phyloP scores from a whole-genome alignment of 345 rosid genomes.

The Gossypium arboreum region DNA sequence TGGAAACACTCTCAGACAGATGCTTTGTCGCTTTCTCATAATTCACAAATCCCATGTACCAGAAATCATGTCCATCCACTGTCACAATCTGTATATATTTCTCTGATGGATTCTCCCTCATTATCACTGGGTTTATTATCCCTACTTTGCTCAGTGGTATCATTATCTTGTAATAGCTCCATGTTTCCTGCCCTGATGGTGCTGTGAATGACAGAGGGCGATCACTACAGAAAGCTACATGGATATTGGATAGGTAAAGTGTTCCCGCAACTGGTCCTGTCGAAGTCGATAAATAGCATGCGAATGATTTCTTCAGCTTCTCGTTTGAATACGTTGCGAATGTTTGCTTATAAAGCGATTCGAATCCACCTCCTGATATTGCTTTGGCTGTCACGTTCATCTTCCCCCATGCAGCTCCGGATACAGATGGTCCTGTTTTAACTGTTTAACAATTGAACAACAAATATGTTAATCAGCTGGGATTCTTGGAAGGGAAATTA shows the following conservation, averaged over 20 bases:
- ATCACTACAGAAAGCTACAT: constrained; percentile 60
- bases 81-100: constrained; percentile 53
- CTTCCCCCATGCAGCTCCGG: constrained; percentile 61
- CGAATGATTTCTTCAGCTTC: constrained; percentile 46
- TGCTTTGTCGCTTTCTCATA: constrained; percentile 55
- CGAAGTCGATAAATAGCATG: constrained; percentile 55
- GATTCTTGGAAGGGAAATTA: not conserved
- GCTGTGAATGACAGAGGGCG: constrained; percentile 50
- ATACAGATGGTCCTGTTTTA: constrained; percentile 40
- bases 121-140: constrained; percentile 36
- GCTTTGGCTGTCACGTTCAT: constrained; percentile 55
- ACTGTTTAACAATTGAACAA: constrained; percentile 22
- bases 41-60: constrained; percentile 76
- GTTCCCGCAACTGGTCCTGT: constrained; percentile 62
- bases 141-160: constrained; percentile 43
- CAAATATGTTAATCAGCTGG: not conserved
- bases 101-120: constrained; percentile 47
- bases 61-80: constrained; percentile 60
- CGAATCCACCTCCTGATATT: constrained; percentile 53
- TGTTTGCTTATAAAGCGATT: constrained; percentile 47
- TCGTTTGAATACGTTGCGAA: constrained; percentile 40
- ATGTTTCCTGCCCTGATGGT: constrained; percentile 52
- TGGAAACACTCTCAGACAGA: constrained; percentile 34
- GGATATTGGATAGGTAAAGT: constrained; percentile 47
- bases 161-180: constrained; percentile 63